Conservation (phyloP, 140 eudicot species). For the Oenanthe javanica region DNA sequence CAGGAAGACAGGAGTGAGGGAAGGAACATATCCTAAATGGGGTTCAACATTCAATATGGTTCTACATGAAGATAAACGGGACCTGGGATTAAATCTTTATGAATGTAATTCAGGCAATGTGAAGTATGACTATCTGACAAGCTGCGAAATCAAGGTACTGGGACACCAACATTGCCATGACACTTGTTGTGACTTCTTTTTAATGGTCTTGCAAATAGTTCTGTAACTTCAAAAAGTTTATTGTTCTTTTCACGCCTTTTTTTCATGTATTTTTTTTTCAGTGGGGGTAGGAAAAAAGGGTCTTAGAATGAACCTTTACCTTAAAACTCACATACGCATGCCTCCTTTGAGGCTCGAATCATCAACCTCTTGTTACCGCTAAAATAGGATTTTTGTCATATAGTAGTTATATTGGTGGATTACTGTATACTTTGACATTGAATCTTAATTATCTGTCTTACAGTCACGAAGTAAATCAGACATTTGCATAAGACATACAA, state of each 20-base stretch:
- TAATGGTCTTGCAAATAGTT: neutral
- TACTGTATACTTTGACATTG: neutral
- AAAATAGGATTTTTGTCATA: neutral
- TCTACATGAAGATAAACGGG: slow-evolving; percentile 16
- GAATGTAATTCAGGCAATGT: slow-evolving; percentile 58
- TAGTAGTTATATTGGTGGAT: neutral
- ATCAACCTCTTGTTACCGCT: no score
- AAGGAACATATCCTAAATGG: no score
- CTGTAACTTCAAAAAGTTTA: neutral
- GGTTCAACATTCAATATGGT: no score
- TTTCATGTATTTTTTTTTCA: neutral
- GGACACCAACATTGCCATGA: neutral
- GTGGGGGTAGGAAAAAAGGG: neutral
- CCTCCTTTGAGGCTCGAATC: neutral
- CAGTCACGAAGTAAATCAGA: neutral
- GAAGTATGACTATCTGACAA: slow-evolving; percentile 59
- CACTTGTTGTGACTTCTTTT: neutral
- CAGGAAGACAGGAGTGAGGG: no score
- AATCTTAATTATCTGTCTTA: neutral
- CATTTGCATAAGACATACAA: neutral
- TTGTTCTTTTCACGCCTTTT: neutral
- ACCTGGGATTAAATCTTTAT: slow-evolving; percentile 62
- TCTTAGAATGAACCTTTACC: neutral
- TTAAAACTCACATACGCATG: neutral
- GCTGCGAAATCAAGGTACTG: slow-evolving; percentile 85